phyloP scores from a whole-genome alignment of 495 filamentous ascomycete species.

The Xylaria venustula region DNA sequence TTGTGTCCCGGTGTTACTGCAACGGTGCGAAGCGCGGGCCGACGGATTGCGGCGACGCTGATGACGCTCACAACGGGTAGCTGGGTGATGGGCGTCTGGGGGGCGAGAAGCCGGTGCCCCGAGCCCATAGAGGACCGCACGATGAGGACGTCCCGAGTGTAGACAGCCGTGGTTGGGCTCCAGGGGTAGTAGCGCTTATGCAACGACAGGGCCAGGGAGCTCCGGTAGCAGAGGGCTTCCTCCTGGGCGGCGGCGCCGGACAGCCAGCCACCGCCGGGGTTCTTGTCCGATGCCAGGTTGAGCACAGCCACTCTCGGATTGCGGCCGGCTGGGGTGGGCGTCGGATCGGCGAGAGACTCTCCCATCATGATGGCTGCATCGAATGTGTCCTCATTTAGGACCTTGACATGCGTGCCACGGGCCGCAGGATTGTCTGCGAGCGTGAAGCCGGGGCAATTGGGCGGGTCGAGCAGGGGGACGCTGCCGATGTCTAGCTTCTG shows the following conservation, averaged over 20 bases:
- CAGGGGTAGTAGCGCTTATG: slow-evolving; percentile 53
- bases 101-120: slow-evolving; percentile 45
- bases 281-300: slow-evolving; percentile 57
- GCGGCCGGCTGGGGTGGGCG: not conserved
- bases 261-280: slow-evolving; percentile 57
- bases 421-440: slow-evolving; percentile 11
- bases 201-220: slow-evolving; percentile 54
- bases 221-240: slow-evolving; percentile 64
- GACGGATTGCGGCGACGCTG: slow-evolving; percentile 53
- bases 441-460: slow-evolving; percentile 19
- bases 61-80: slow-evolving; percentile 56
- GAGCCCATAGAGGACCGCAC: slow-evolving; percentile 44
- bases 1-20: not conserved
- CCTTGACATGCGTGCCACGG: slow-evolving; percentile 32
- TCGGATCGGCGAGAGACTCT: slow-evolving; percentile 1
- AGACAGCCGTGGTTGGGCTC: slow-evolving; percentile 42
- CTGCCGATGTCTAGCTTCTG: slow-evolving; percentile 7
- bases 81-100: slow-evolving; percentile 15
- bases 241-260: slow-evolving; percentile 59
- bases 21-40: slow-evolving; percentile 22
- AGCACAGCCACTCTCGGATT: slow-evolving; percentile 52
- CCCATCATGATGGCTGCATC: slow-evolving; percentile 46
- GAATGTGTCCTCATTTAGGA: slow-evolving; percentile 52
- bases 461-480: slow-evolving; percentile 15
- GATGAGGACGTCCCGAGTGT: slow-evolving; percentile 57